Base-by-base conservation (phyloP, 192 early-diverging fungal species). In the Coemansia interrupta region DNA sequence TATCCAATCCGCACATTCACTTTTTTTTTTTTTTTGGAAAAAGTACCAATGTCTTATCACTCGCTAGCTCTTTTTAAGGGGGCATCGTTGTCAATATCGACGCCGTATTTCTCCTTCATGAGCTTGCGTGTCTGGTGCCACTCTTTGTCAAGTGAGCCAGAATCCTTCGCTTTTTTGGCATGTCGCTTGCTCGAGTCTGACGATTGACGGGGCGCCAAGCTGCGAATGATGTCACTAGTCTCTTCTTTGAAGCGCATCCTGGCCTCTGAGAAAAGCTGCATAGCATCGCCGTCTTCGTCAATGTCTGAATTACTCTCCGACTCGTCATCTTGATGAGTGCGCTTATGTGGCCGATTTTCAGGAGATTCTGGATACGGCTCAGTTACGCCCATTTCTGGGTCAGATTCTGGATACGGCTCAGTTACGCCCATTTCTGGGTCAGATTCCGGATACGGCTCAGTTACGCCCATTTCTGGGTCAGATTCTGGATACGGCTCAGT, bases 401-500 rank as follows among this genome's bases (percentile, higher is more conserved):
- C 58, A 22, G 32, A 51, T 2, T 32, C 53, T 24, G 65, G 65
- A 42, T 68, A 68, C 5, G 58, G 65, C 28, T 51, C 60, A 18
- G 42, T 55, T 1, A 69, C 46, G 29, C 30, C 44, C 19, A 49
- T 24, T n/a, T 49, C 60, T 36, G 32, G 32, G 3, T 17, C 45
- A 57, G 1, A 54, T 44, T 20, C 6, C 13, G 18, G 1, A 2
- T 4, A 68, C 5, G 58, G 65, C 28, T 51, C 60, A 18, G 42
- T 55, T 1, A 69, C 46, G 18, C 30, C 44, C 19, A 49, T 24
- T 24, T 49, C 60, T 5, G 32, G 3, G 5, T 32, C 18, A 11
- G 38, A 24, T 13, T 53, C 50, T 2, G 60, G 61, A 29, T 26
- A 51, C 8, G 26, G 10, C 39, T 51, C 60, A 14, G 42, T 55